Base-by-base conservation (phyloP, 2,329 filamentous ascomycete genomes). In the Ilyonectria destructans region DNA sequence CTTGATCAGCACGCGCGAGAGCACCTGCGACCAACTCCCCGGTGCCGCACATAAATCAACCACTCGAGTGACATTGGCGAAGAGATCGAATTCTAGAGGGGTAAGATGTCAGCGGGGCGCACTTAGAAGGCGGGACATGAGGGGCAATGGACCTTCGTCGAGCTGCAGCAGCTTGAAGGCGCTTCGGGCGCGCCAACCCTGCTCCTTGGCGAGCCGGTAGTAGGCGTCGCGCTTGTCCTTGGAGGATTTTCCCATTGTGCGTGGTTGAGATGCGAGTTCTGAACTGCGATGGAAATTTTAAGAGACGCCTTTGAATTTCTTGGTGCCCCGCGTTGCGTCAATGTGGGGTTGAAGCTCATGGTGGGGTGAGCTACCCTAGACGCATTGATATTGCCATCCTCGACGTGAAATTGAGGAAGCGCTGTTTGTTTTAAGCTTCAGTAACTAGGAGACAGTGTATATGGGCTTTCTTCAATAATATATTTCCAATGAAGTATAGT, bases 171-270 rank as follows among this genome's bases (percentile, higher is more conserved):
- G 89, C 83, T 99, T 99, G 86, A 98, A 99, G 9, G 96, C 96
- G 73, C 95, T 97, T 65, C 96, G 90, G 31, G 96, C 96, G 40
- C 96, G 93, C 96, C 96, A 99, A 71, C 97, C 97, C 85, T 99
- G 96, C 82, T 99, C 96, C 84, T 99, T 99, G 19, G 96, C 96
- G 9, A 99, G 92, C 61, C 96, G 90, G 79, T 99, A 99, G 84
- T 99, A 99, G 52, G 95, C 95, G 81, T 99, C 96, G 60, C 96
- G 93, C 84, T 99, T 99, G 80, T 99, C 96, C 82, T 99, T 99
- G 55, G 96, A 98, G 1, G 96, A 97, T 81, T 98, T 98, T 1
- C 95, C 95, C 95, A 97, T 97, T 33, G 51, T 82, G 71, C 58
- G 23, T 21, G 33, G 48, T 51, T 64, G 58, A 21, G 31, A 12